Conservation (phyloP, 192 early-diverging fungal species). For the Rhizophagus sp. region DNA sequence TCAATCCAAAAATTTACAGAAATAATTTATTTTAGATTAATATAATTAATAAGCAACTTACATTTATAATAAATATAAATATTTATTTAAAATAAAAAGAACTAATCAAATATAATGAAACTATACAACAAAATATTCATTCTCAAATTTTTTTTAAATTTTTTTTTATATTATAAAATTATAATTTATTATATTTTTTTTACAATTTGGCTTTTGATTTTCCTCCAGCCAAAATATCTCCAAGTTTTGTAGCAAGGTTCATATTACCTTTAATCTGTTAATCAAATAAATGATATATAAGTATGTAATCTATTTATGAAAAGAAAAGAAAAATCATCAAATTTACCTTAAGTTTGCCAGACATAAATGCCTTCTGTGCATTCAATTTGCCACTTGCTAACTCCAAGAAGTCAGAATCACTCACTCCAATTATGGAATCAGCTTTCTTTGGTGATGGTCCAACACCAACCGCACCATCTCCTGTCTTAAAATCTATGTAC, state of each 20-base stretch:
- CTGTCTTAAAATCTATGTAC: constrained; percentile 84
- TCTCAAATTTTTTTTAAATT: too few species aligned
- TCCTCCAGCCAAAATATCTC: constrained; percentile 60
- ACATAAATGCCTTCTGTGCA: constrained; percentile 87
- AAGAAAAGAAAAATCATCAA: constrained; percentile 1
- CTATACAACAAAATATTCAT: too few species aligned
- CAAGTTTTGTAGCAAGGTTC: constrained; percentile 67
- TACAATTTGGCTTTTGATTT: constrained; percentile 62
- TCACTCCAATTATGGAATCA: constrained; percentile 68
- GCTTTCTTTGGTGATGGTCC: constrained; percentile 64
- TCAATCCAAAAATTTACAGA: too few species aligned
- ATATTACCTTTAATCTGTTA: constrained; percentile 70
- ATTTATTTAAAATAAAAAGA: too few species aligned
- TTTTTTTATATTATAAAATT: too few species aligned
- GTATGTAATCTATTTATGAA: not conserved
- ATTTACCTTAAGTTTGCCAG: constrained; percentile 81
- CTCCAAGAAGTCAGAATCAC: constrained; percentile 80
- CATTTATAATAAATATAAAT: too few species aligned
- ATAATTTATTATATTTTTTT: constrained; percentile 23
- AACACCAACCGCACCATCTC: constrained; percentile 59
- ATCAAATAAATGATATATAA: constrained; percentile 48
- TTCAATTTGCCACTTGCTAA: constrained; percentile 79
- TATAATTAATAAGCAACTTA: too few species aligned
- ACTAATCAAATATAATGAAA: too few species aligned
- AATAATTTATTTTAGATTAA: too few species aligned